Conservation (phyloP, 2,329 filamentous ascomycete genomes). For the Alternaria postmessia region DNA sequence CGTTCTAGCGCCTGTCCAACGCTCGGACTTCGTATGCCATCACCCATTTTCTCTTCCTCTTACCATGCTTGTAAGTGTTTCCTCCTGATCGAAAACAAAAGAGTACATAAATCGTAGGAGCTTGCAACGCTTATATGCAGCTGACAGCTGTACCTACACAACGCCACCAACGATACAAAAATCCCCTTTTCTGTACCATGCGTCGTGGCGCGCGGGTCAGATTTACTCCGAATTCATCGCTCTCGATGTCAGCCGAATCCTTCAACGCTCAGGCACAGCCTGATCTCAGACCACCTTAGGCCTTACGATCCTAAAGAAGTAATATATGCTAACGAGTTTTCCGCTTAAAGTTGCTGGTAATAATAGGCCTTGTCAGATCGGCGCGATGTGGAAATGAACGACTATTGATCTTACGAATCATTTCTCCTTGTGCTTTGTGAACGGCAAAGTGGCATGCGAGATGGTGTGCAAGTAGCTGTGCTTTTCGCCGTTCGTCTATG, state of each 20-base stretch:
- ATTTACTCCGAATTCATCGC: background rate
- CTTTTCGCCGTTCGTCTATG: background rate
- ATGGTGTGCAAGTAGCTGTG: background rate
- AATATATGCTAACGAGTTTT: background rate
- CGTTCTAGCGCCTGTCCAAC: background rate
- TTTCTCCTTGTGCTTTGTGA: background rate
- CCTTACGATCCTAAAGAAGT: background rate
- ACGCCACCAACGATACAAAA: background rate
- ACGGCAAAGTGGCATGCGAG: background rate
- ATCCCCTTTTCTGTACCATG: background rate
- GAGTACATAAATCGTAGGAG: background rate
- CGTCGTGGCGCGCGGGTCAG: background rate
- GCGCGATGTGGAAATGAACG: background rate
- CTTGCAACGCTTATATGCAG: background rate
- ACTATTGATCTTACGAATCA: background rate
- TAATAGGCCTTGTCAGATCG: background rate
- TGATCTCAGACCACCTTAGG: background rate
- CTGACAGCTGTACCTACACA: background rate
- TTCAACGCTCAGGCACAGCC: background rate
- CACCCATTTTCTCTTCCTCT: background rate
- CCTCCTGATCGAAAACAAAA: background rate
- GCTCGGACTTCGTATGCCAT: background rate
- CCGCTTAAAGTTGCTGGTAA: background rate
- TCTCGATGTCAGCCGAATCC: background rate
- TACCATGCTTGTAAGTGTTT: background rate